A percentile compares a stretch with the other conserved stretches of the same genome.
Conservation (phyloP, 73 alveolate genomes). For the Paramecium biaurelia region DNA sequence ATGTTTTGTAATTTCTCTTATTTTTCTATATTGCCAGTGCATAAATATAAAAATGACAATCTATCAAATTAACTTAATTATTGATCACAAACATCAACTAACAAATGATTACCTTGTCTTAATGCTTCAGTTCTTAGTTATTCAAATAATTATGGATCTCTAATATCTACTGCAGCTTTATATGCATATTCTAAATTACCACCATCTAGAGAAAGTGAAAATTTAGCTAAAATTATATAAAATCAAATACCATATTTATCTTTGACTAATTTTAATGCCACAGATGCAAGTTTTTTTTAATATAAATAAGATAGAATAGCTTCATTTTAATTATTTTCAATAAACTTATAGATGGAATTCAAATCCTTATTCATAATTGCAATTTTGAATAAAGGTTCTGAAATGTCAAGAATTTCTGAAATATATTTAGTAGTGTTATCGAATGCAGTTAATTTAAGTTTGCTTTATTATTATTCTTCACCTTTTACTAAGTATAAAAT, state of each 20-base stretch:
- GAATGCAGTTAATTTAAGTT: background rate
- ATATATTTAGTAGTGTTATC: background rate
- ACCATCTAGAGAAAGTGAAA: background rate
- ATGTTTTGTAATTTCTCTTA: slow-evolving; percentile 45
- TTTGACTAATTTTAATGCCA: slow-evolving; percentile 59
- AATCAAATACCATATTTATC: background rate
- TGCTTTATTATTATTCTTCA: background rate
- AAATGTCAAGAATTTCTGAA: slow-evolving; percentile 45
- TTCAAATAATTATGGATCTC: background rate
- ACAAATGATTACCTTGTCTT: slow-evolving; percentile 42
- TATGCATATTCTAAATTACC: slow-evolving; percentile 27
- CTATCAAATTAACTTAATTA: slow-evolving; percentile 46
- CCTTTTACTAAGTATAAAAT: slow-evolving; percentile 58
- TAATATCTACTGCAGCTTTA: background rate
- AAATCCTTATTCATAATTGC: slow-evolving; percentile 70
- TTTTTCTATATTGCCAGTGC: background rate
- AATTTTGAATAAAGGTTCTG: slow-evolving; percentile 68
- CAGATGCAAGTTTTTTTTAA: slow-evolving; percentile 68
- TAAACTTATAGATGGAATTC: slow-evolving; percentile 54
- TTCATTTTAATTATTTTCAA: slow-evolving; percentile 65
- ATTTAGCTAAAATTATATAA: background rate
- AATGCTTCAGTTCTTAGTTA: slow-evolving; percentile 51
- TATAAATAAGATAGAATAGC: slow-evolving; percentile 62
- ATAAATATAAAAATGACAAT: slow-evolving; percentile 42
- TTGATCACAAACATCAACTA: slow-evolving; percentile 51